A percentile compares a stretch with the other conserved stretches of the same genome.
These are phyloP conservation scores for Malus fusca DNA, from an alignment of 306 rosid species.

Conservation along the genomic window DNA sequence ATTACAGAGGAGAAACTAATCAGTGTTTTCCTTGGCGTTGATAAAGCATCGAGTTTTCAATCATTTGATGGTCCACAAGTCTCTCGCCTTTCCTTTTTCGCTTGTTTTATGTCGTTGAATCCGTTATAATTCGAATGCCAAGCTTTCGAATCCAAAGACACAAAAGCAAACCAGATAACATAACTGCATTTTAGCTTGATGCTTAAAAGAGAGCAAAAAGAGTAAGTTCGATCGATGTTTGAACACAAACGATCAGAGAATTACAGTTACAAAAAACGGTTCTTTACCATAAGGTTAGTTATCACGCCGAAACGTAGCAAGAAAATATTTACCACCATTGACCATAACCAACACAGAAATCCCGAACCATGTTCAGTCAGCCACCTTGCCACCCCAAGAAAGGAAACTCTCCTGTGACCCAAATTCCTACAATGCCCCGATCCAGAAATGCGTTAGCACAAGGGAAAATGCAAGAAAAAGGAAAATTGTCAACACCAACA, in stretches of 20 bases:
- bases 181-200: neutral
- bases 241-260: conserved; percentile 6
- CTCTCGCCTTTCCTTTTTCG: neutral
- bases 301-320: conserved; percentile 19
- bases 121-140: neutral
- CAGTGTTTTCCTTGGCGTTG: conserved; percentile 5
- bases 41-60: neutral
- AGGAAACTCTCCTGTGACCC: conserved; percentile 64
- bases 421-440: conserved; percentile 44
- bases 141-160: neutral
- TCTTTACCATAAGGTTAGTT: conserved; percentile 9
- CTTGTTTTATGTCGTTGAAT: neutral
- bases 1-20: neutral
- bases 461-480: neutral
- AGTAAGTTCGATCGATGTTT: conserved; percentile 8
- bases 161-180: neutral
- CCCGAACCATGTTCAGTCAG: conserved; percentile 24
- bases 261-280: conserved; percentile 7
- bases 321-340: conserved; percentile 9
- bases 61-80: conserved; percentile 13
- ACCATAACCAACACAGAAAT: conserved; percentile 1
- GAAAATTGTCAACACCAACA: neutral
- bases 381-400: conserved; percentile 45
- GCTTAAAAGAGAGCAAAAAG: neutral
- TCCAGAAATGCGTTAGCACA: neutral